Base-by-base conservation (phyloP, 257 asterid species). In the Salvia miltiorrhiza region DNA sequence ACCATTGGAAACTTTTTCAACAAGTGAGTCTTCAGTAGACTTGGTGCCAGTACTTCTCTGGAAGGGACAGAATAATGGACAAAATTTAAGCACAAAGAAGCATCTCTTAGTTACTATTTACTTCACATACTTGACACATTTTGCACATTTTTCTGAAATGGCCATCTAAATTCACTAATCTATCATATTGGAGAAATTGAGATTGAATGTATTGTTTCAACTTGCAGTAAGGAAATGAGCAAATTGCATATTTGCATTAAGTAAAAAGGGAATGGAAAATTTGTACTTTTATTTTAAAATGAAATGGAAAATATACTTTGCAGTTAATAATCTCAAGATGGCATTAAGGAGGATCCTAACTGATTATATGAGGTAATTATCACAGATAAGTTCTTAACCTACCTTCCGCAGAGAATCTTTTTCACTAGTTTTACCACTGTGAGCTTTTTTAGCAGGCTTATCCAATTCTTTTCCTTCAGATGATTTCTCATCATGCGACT, bases 371-470 rank as follows among this genome's bases (percentile, higher is more conserved):
- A 17, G 62, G 20, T 44, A 9, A 53, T 45, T 12, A 24, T 49
- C 6, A 17, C 28, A 69, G 54, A 71, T 52, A 66, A 68, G 72
- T 66, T 71, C 52, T 54, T 73, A 66, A 39, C 58, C 78, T 85
- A 90, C 99, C 99, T 93, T 93, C 53, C 90, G 81, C 57, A 86
- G 71, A 79, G 69, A 71, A 76, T 79, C 75, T 52, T 73, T 78
- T 67, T 45, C 78, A 55, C 67, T 69, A 65, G 67, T 70, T 72
- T 77, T 78, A 11, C 71, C 86, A 28, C 69, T 78, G 61, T 67
- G 61, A 48, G 71, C 62, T 72, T 69, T 55, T 67, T 78, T 78
- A n/a, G 76, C 57, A 69, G 88, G 66, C 37, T 24, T 78, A 63
- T 83, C 80, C 63, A 68, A 49, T 63, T 64, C 68, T 30, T 78